Base-by-base conservation (phyloP, 352 stramenopile genomes). In the Elongisporangium senticosum region DNA sequence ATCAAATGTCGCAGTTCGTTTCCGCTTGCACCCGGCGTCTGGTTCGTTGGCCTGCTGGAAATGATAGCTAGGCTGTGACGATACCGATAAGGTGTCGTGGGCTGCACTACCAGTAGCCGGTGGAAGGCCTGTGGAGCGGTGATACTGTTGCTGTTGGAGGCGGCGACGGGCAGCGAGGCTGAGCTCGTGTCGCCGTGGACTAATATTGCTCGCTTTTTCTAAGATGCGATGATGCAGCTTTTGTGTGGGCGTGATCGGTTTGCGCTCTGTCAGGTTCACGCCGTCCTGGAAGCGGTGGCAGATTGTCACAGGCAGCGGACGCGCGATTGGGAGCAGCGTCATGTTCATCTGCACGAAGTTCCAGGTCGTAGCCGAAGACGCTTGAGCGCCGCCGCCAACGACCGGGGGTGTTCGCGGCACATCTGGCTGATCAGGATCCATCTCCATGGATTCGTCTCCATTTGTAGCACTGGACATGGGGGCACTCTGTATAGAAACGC, bases 331-430 rank as follows among this genome's bases (percentile, higher is more conserved):
- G 37, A 93, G 61, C 48, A 93, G 67, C 51, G 73, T 79, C 83
- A 90, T 93, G 63, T 93, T 93, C 83, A 93, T 93, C 68, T 90
- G 80, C 39, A 93, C 83, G 55, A 93, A 93, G 62, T 59, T 93
- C 83, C 83, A 93, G 14, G 80, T 84, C 14, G 74, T 48, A 7
- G 43, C 7, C 10, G 23, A 26, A 26, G 40, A 22, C 39, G 55
- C 11, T 39, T 7, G 56, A 22, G 7, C 47, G 13, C 23, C 24
- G 14, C 14, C 7, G 48, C 48, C n/a, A 10, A 52, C n/a, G 43
- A 50, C 43, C 15, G 48, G 28, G 3, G 28, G 28, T 5, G 28
- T 39, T 39, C 28, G 28, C 28, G 28, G 28, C 28, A 13, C 23
- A 26, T 26, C 7, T 6, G 28, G 10, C 28, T 14, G 7, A 5